Base-by-base conservation (phyloP, 805 yeast genomes). In the Peterozyma xylosa region DNA sequence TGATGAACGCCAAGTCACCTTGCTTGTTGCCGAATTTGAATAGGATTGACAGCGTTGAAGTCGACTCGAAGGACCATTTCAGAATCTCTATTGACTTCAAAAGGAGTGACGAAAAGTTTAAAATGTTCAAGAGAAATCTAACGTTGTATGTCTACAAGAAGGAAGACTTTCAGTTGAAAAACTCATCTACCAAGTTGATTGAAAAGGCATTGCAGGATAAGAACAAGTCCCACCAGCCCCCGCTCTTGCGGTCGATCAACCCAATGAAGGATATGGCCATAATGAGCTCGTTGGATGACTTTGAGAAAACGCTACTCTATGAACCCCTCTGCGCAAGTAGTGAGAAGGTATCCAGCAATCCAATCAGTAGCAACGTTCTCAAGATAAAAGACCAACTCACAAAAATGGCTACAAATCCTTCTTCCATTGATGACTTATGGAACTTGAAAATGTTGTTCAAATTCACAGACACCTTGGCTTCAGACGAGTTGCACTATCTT, bases 11-110 rank as follows among this genome's bases (percentile, higher is more conserved):
- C 5, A 44, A 56, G 7, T 66, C 93, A 0, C 97, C 97, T 0
- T 77, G 85, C 48, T 61, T 87, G 37, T 56, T 89, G 36, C 93
- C 96, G 0, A 72, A 74, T 30, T 53, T 83, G 29, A 65, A 68
- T 11, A 62, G 63, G 0, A 78, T 88, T 9, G 45, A 54, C 9
- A 62, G 63, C 6, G 70, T 88, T 2, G 64, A 66, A 36, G 72
- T 82, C 0, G 52, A 58, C 2, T 66, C 74, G 4, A 59, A 68
- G 2, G 74, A 73, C 11, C 78, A 76, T 55, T 81, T 78, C 51
- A 75, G 77, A 2, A 71, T 78, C n/a, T 48, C 54, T n/a, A 62
- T 74, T 38, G 71, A 71, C 42, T 65, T 75, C 35, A 60, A 56
- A 13, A 47, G 62, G 33, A 58, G 76, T 40, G 64, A 68, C 2